A percentile compares a stretch with the other conserved stretches of the same genome.
phyloP scores from a whole-genome alignment of 345 rosid species.

The Hypericum androsaemum region DNA sequence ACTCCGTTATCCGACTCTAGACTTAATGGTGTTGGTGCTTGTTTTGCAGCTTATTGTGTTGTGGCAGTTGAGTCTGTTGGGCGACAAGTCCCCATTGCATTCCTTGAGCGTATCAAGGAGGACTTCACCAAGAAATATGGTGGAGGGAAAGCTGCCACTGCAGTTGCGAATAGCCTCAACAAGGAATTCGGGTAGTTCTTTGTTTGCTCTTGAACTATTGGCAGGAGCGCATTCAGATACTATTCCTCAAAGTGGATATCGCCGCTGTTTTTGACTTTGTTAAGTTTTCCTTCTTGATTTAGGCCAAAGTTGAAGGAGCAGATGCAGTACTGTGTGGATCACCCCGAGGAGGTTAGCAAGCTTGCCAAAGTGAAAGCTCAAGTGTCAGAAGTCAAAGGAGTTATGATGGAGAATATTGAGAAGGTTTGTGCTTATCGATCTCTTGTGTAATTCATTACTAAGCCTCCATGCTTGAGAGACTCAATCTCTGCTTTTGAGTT shows the following conservation, averaged over 20 bases:
- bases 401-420: slow-evolving; percentile 5
- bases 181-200: not conserved
- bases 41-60: slow-evolving; percentile 2
- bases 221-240: no score
- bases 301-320: slow-evolving; percentile 7
- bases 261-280: not conserved
- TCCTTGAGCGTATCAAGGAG: slow-evolving; percentile 1
- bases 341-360: slow-evolving; percentile 6
- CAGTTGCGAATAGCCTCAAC: not conserved
- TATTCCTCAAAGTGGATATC: not conserved
- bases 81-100: slow-evolving; percentile 3
- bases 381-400: slow-evolving; percentile 5
- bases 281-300: not conserved
- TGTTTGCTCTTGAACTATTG: not conserved
- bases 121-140: not conserved
- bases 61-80: slow-evolving; percentile 4
- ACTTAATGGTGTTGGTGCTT: no score
- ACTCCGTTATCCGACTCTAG: no score
- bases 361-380: slow-evolving; percentile 7
- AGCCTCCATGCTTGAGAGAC: no score
- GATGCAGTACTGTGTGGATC: slow-evolving; percentile 4
- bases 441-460: not conserved
- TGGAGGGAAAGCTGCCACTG: slow-evolving; percentile 4
- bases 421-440: not conserved
- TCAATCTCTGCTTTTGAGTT: no score